Evolutionary conservation across 2,329 filamentous ascomycete genomes (phyloP).

Genomic region (Penicillium sumatraense): DNA sequence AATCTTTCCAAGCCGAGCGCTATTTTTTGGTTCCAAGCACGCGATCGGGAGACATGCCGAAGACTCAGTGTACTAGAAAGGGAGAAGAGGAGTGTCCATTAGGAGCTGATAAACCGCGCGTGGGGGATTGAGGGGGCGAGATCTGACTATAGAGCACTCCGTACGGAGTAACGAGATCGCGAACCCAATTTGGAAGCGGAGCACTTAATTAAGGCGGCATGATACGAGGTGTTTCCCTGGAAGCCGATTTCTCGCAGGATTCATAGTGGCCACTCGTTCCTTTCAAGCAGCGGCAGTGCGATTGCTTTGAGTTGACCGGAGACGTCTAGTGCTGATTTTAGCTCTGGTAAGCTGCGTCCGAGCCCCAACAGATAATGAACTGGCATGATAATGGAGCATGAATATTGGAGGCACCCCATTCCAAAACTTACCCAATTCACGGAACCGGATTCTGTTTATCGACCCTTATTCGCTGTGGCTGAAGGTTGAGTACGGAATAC

Average conservation of each 20-base stretch:
- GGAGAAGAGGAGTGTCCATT: too few relatives aligned
- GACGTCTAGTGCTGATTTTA: conserved; percentile 19
- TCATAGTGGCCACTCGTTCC: neutral
- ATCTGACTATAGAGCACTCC: too few relatives aligned
- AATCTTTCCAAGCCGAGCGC: conserved; percentile 9
- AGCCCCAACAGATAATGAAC: conserved; percentile 22
- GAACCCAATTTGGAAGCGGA: conserved; percentile 13
- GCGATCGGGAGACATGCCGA: conserved; percentile 9
- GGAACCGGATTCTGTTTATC: neutral
- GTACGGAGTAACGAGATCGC: conserved; percentile 19
- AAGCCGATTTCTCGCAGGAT: neutral
- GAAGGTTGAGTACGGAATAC: neutral
- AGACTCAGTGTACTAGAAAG: neutral
- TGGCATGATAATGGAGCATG: neutral
- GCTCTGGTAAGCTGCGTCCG: conserved; percentile 17
- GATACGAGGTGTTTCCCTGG: conserved; percentile 2
- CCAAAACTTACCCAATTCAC: neutral
- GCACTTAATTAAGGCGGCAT: conserved; percentile 12
- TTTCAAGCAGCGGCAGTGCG: neutral
- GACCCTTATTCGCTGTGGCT: too few relatives aligned
- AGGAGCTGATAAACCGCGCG: neutral
- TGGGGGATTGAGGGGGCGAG: conserved; percentile 9
- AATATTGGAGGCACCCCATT: neutral
- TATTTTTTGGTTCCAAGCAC: conserved; percentile 10
- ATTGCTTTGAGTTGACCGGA: neutral